A percentile compares a stretch with the other conserved stretches of the same genome.
Evolutionary conservation across 805 yeast species (phyloP).

Genomic region (Torulaspora franciscae): DNA sequence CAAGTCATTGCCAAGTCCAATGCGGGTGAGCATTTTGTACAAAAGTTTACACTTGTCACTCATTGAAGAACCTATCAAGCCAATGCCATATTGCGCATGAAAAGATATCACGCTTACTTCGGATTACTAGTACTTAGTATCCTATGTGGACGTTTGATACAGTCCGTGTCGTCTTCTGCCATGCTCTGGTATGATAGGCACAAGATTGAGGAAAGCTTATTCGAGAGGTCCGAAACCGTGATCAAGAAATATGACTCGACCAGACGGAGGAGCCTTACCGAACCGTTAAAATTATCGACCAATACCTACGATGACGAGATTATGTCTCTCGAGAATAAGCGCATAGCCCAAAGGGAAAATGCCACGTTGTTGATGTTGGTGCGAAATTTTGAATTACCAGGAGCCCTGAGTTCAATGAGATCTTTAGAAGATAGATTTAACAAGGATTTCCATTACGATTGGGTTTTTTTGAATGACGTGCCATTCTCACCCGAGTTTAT

Average conservation of each 20-base stretch:
- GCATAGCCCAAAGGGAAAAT: slow-evolving; percentile 37
- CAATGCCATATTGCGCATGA: slow-evolving; percentile 5
- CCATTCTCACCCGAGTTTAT: slow-evolving; percentile 62
- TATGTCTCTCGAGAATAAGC: background rate
- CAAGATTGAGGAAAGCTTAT: slow-evolving; percentile 8
- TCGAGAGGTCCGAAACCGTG: slow-evolving; percentile 16
- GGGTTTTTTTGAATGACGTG: slow-evolving; percentile 76
- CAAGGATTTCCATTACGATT: slow-evolving; percentile 58
- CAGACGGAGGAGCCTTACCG: slow-evolving; percentile 11
- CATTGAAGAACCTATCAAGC: background rate
- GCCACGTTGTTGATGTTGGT: slow-evolving; percentile 88
- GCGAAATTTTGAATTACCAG: slow-evolving; percentile 70
- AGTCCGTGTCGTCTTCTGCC: slow-evolving; percentile 4
- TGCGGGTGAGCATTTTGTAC: too few relatives aligned
- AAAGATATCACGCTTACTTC: background rate
- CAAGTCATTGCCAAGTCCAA: too few relatives aligned
- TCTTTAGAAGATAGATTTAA: slow-evolving; percentile 74
- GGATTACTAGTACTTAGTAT: slow-evolving; percentile 2
- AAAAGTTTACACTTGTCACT: background rate
- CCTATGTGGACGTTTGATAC: slow-evolving; percentile 2
- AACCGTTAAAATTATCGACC: slow-evolving; percentile 26
- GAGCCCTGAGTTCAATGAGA: slow-evolving; percentile 71
- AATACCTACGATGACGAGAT: slow-evolving; percentile 26
- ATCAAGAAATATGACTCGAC: slow-evolving; percentile 16
- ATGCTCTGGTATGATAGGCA: slow-evolving; percentile 2